Base-by-base conservation (phyloP, 495 filamentous ascomycete species). In the Tuber borchii region DNA sequence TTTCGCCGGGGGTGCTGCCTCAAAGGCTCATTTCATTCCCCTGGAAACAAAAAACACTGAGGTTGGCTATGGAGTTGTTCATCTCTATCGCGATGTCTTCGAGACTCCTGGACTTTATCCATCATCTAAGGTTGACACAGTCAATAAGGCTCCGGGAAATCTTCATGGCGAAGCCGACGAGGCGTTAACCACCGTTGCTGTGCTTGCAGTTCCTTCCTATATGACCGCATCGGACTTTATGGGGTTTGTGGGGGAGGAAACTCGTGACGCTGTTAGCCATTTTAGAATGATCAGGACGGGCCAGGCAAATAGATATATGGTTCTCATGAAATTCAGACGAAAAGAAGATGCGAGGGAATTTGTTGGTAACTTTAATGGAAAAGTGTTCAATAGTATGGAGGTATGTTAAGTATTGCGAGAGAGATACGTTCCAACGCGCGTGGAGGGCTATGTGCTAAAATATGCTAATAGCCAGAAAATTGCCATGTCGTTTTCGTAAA, bases 401-500 rank as follows among this genome's bases (percentile, higher is more conserved):
- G 93, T 94, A 86, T 82, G 89, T 86, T 69, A 68, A 26, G 31
- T 9, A 26, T 16, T 22, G 14, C 4, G 56, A 65, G 26, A 16
- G 26, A 65, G 31, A 34, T 37, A 37, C 56, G 56, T 14, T 37
- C 22, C 42, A 65, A 42, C 22, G 37, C 34, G 31, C 70, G 40
- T 48, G 22, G 37, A 70, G 12, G 3, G 72, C 71, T 43, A 56
- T 69, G 37, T 44, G 71, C 83, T 86, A 74, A 85, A 31, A 74
- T 45, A 46, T 26, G 22, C n/a, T 14, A 77, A 72, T 69, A 97
- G 93, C 93, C 95, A 48, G 96, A 99, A 85, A 94, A 93, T 61
- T 98, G 95, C 84, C 96, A 97, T 85, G 93, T 97, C 48, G 92
- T 95, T 1, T 97, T 96, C 83, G 91, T 99, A 84, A 97, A 95